A percentile compares a stretch with the other conserved stretches of the same genome.
phyloP scores from a whole-genome alignment of 345 rosid genomes.

The Syzygium jambos region DNA sequence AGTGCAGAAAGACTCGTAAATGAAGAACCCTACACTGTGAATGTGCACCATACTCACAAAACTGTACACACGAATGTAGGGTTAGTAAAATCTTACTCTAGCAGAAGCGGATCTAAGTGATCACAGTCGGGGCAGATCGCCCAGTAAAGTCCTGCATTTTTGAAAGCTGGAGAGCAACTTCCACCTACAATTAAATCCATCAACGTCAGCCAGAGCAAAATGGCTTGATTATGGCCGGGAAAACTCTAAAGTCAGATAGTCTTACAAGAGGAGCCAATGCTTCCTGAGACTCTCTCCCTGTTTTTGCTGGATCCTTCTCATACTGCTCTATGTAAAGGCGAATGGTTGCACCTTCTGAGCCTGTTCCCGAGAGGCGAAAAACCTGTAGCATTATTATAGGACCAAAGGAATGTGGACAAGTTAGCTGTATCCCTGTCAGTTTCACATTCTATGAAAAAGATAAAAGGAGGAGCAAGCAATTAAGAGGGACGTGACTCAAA shows the following conservation, averaged over 20 bases:
- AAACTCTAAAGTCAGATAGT: neutral
- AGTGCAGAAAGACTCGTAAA: neutral
- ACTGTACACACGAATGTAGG: neutral
- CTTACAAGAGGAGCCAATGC: slow-evolving; percentile 90
- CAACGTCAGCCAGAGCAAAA: neutral
- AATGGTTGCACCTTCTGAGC: slow-evolving; percentile 97
- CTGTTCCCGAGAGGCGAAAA: slow-evolving; percentile 96
- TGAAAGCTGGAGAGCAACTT: slow-evolving; percentile 80
- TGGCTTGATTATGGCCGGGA: neutral
- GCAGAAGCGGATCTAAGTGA: slow-evolving; percentile 29
- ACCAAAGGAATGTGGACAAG: neutral
- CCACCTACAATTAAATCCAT: slow-evolving; percentile 47
- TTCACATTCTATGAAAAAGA: neutral
- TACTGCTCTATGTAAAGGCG: slow-evolving; percentile 93
- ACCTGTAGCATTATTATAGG: slow-evolving; percentile 29
- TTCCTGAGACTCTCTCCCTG: slow-evolving; percentile 78
- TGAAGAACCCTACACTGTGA: neutral
- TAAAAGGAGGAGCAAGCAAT: neutral
- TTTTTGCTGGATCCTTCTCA: slow-evolving; percentile 87
- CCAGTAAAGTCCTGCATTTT: slow-evolving; percentile 90
- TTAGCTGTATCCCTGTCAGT: neutral
- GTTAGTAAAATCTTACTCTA: neutral
- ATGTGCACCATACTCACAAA: neutral
- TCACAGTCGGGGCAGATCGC: slow-evolving; percentile 93
- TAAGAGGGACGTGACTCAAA: neutral